A percentile compares a stretch with the other conserved stretches of the same genome.
These are phyloP conservation scores for Alloteropsis angusta DNA, from an alignment of 202 grass and related monocot genomes.

Conservation along the genomic window DNA sequence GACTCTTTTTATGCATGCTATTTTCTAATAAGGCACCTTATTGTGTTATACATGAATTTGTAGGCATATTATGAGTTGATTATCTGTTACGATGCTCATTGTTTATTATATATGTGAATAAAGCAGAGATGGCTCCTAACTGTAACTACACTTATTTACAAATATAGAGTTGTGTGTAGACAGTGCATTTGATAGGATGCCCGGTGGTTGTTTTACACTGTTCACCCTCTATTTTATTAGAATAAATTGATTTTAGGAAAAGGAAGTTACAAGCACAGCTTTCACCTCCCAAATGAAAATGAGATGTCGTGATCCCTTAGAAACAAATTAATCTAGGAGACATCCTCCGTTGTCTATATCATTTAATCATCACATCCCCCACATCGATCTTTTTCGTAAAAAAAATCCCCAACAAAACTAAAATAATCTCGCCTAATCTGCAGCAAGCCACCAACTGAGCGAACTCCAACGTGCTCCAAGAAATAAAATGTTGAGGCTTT, in stretches of 20 bases:
- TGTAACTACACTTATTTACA: too few species aligned
- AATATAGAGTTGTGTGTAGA: too few species aligned
- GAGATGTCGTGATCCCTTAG: constrained; percentile 16
- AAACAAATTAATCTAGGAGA: background rate
- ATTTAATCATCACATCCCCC: background rate
- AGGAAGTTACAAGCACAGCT: background rate
- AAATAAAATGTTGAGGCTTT: too few species aligned
- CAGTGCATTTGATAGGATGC: background rate
- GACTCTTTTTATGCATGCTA: too few species aligned
- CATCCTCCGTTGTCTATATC: background rate
- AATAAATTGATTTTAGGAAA: background rate
- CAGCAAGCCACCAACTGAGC: background rate
- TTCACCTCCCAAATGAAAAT: background rate
- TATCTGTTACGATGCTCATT: too few species aligned
- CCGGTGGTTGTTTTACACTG: background rate
- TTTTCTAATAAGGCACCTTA: too few species aligned
- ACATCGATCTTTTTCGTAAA: background rate
- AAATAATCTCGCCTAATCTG: background rate
- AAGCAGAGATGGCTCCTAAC: too few species aligned
- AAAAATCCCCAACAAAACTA: background rate
- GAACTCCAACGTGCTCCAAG: too few species aligned
- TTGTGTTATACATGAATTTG: too few species aligned
- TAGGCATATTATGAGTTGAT: too few species aligned
- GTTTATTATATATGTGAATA: too few species aligned
- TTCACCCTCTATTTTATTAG: background rate